Evolutionary conservation across 2,329 filamentous ascomycete genomes (phyloP).

Genomic region (Huntiella decipiens): DNA sequence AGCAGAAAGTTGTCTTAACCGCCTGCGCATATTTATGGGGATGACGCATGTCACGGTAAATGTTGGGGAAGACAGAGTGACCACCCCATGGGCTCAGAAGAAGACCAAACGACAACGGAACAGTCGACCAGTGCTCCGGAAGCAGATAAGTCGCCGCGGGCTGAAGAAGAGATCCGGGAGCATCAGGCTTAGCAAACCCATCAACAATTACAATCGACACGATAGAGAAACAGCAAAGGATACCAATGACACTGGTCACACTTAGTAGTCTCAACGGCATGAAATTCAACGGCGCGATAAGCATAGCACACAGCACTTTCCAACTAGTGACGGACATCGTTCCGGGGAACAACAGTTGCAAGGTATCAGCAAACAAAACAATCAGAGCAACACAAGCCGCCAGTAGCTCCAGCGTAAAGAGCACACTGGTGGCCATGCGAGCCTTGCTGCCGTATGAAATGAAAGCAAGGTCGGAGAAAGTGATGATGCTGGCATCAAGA

Average conservation of each 20-base stretch:
- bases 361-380: conserved; percentile 82
- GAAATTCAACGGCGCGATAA: conserved; percentile 69
- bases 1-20: conserved; percentile 63
- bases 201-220: conserved; percentile 69
- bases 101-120: conserved; percentile 76
- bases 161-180: conserved; percentile 65
- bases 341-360: conserved; percentile 58
- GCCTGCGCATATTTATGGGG: conserved; percentile 63
- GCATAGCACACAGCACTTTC: conserved; percentile 67
- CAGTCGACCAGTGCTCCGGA: conserved; percentile 66
- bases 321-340: conserved; percentile 47
- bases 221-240: conserved; percentile 74
- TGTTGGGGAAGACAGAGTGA: conserved; percentile 62
- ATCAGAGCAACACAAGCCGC: conserved; percentile 75
- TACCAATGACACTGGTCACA: conserved; percentile 84
- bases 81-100: conserved; percentile 60
- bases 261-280: conserved; percentile 67
- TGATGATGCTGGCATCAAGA: conserved; percentile 67
- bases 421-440: conserved; percentile 59
- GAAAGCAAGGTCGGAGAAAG: conserved; percentile 84
- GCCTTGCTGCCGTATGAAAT: conserved; percentile 74
- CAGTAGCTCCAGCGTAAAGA: conserved; percentile 76
- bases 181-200: conserved; percentile 62
- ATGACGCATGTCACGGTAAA: conserved; percentile 47
- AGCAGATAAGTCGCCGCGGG: conserved; percentile 67